Evolutionary conservation across 305 asterid genomes (phyloP).

Genomic region (Rubia tinctorum): DNA sequence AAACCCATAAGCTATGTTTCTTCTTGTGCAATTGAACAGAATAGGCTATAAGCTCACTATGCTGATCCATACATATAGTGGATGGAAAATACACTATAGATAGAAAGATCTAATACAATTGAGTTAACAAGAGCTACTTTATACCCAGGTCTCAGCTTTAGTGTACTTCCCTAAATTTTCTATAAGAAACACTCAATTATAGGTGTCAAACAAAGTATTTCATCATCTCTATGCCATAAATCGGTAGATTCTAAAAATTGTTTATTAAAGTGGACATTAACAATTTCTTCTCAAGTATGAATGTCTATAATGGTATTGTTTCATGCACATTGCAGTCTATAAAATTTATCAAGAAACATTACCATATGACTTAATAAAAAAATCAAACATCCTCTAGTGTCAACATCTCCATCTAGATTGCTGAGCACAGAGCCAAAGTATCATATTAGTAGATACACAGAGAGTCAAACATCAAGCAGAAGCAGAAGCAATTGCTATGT

Average conservation of each 20-base stretch:
- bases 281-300: too few species aligned
- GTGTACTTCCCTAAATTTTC: constrained; percentile 56
- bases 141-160: constrained; percentile 24
- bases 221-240: too few species aligned
- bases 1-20: constrained; percentile 84
- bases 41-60: constrained; percentile 45
- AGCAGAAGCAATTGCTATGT: neutral
- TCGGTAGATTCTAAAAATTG: neutral
- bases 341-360: neutral
- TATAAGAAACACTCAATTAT: neutral
- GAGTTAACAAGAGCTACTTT: neutral
- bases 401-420: too few species aligned
- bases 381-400: too few species aligned
- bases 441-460: too few species aligned
- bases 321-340: neutral
- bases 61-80: constrained; percentile 44
- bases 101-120: too few species aligned
- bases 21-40: constrained; percentile 83
- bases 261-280: neutral
- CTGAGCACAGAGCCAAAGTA: too few species aligned
- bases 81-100: too few species aligned
- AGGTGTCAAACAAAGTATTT: neutral
- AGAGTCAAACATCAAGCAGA: neutral
- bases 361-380: constrained; percentile 73
- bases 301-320: neutral